Percentiles rank a stretch among this genome's conserved stretches.
Conservation (phyloP, 176 grass and related monocot species). For the Hordeum marinum region DNA sequence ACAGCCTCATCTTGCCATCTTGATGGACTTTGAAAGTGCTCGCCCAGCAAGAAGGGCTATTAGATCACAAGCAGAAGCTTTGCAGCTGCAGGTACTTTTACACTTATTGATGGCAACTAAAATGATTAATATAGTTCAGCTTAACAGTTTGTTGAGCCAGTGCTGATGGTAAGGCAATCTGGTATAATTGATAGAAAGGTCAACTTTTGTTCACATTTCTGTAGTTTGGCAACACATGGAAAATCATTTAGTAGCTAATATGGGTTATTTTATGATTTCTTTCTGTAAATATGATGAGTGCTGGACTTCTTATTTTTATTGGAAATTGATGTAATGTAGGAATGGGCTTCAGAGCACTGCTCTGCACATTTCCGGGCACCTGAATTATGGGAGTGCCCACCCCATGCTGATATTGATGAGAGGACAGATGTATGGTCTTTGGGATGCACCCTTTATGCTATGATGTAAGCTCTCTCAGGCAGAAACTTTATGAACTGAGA, state of each 20-base stretch:
- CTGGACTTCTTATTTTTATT: not conserved
- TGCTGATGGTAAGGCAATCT: not conserved
- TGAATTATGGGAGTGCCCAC: slow-evolving; percentile 79
- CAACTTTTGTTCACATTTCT: not conserved
- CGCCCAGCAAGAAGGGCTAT: slow-evolving; percentile 64
- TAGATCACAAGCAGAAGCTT: slow-evolving; percentile 55
- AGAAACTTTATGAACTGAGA: not conserved
- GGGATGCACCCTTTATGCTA: slow-evolving; percentile 73
- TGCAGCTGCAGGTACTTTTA: slow-evolving; percentile 65
- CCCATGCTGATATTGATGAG: slow-evolving; percentile 68
- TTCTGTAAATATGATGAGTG: not conserved
- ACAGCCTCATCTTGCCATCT: slow-evolving; percentile 55
- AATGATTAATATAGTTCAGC: not conserved
- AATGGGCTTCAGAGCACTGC: slow-evolving; percentile 83
- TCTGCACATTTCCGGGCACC: slow-evolving; percentile 63
- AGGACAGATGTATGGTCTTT: slow-evolving; percentile 91
- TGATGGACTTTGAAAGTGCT: slow-evolving; percentile 93
- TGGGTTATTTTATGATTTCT: not conserved
- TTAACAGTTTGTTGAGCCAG: not conserved
- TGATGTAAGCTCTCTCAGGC: slow-evolving; percentile 54
- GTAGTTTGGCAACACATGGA: slow-evolving; percentile 5
- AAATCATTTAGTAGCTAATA: not conserved
- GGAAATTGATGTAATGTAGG: slow-evolving; percentile 29
- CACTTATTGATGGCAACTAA: not conserved
- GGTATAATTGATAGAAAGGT: not conserved